Evolutionary conservation across 768 basidiomycete genomes (phyloP), one percentile per base, ranked within the genome.

Genomic region (Inosperma sp.): DNA sequence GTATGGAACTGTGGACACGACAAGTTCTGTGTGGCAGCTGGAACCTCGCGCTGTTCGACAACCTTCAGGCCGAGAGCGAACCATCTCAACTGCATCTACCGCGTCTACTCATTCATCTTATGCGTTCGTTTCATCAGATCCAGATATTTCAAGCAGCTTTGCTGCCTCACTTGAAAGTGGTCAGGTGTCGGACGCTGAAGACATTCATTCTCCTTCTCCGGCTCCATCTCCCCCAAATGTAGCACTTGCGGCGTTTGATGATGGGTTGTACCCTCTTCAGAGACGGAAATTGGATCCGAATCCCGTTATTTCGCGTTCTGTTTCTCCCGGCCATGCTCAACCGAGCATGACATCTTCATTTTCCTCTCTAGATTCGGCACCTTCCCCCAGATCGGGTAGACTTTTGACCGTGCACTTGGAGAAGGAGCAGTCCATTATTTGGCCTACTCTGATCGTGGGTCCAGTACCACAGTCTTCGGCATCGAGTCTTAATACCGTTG

Each of bases 131-230:
- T 89, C 58, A 9, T 62, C 88, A n/a, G 88, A 91, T 58, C 82
- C 81, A 2, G 88, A 91, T 56, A 84, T 90, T 45, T 88, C 88
- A 4, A 89, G 86, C 67, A 87, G 84, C 63, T 89, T 90, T 56
- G 86, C 86, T 1, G 87, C 86, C 5, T 90, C 88, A 23, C 75
- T 90, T 3, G 88, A 88, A 61, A 85, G 84, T 56, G 82, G 73
- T 12, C 82, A 81, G 22, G 75, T 77, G 9, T 89, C 88, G 19
- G 88, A 91, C 52, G 72, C 74, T 12, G 88, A 90, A 49, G 87
- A 89, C 54, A 63, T 57, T 9, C 50, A 70, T 33, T 71, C 71
- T 9, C 62, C 79, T 3, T 83, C 85, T 9, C 78, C 85, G 0
- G 80, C 74, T 0, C 62, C 81, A 21, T 81, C 82, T 2, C 86